phyloP scores from a whole-genome alignment of 176 grass and related monocot genomes.

The Ensete ventricosum region DNA sequence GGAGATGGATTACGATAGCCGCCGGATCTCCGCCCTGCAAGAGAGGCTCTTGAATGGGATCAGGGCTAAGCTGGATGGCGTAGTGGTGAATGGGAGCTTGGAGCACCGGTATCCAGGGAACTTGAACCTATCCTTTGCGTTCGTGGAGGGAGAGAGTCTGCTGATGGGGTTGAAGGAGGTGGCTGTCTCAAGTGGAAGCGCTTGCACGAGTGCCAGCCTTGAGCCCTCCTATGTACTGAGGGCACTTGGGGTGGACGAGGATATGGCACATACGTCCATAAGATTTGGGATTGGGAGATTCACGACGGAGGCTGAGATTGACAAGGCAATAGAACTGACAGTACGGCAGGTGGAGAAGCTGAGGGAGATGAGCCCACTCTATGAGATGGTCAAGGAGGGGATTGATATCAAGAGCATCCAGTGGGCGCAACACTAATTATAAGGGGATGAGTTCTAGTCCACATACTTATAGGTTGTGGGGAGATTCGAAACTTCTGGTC shows the following conservation, averaged over 20 bases:
- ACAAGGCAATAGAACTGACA: slow-evolving; percentile 68
- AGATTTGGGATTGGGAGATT: slow-evolving; percentile 89
- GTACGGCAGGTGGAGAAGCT: slow-evolving; percentile 80
- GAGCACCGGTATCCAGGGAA: slow-evolving; percentile 88
- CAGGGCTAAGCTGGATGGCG: slow-evolving; percentile 41
- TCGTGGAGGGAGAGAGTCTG: slow-evolving; percentile 87
- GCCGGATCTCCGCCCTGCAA: slow-evolving; percentile 28
- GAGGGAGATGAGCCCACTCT: slow-evolving; percentile 88
- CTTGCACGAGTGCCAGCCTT: slow-evolving; percentile 89
- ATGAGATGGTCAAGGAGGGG: slow-evolving; percentile 96
- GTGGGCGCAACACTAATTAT: slow-evolving; percentile 68
- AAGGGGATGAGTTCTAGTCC: not conserved
- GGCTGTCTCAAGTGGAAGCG: slow-evolving; percentile 85
- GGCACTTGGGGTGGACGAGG: slow-evolving; percentile 83
- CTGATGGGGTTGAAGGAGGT: slow-evolving; percentile 97
- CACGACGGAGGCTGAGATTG: slow-evolving; percentile 84
- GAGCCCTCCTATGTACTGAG: slow-evolving; percentile 79
- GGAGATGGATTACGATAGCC: slow-evolving; percentile 82
- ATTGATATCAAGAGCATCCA: slow-evolving; percentile 87
- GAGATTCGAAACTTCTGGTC: not conserved
- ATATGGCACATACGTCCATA: slow-evolving; percentile 96
- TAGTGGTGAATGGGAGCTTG: slow-evolving; percentile 85
- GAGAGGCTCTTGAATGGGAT: slow-evolving; percentile 63
- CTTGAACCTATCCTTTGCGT: slow-evolving; percentile 81
- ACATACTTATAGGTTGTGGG: not conserved